A percentile compares a stretch with the other conserved stretches of the same genome.
These are phyloP conservation scores for Tricholomella constricta DNA, from an alignment of 768 basidiomycete species.

Conservation along the genomic window DNA sequence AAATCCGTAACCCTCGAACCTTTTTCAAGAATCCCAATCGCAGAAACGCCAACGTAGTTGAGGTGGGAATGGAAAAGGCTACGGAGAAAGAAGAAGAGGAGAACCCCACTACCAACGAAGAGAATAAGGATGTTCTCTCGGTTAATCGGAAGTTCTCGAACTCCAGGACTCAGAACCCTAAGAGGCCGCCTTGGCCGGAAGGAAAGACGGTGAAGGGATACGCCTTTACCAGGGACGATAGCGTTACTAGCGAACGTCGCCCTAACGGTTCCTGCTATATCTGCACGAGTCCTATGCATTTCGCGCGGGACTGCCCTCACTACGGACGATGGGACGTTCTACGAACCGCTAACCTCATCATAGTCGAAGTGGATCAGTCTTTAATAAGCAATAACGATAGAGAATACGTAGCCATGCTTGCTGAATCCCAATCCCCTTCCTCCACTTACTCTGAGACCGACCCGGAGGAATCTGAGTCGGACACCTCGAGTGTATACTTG, in stretches of 20 bases:
- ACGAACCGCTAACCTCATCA: slow-evolving; percentile 1
- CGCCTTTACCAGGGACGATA: not conserved
- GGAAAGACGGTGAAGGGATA: not conserved
- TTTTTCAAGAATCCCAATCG: not conserved
- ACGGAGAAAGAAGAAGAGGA: no score
- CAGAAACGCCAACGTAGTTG: not conserved
- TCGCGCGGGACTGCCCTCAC: slow-evolving; percentile 21
- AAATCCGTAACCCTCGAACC: not conserved
- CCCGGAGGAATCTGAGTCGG: no score
- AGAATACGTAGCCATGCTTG: no score
- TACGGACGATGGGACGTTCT: slow-evolving; percentile 15
- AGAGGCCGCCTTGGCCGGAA: not conserved
- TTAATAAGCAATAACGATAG: no score
- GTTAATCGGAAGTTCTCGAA: no score
- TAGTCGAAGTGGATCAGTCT: no score
- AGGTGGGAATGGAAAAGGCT: not conserved
- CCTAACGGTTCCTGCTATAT: slow-evolving; percentile 18
- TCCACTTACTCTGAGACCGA: no score
- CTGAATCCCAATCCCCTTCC: no score
- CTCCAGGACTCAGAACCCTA: not conserved
- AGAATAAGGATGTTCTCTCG: no score
- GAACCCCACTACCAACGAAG: no score
- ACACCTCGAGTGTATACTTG: no score
- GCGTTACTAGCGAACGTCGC: not conserved
- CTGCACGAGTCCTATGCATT: slow-evolving; percentile 24